Percentiles rank a stretch among this genome's conserved stretches.
phyloP scores from a whole-genome alignment of 257 asterid genomes.

The Solanum lycopersicoides region DNA sequence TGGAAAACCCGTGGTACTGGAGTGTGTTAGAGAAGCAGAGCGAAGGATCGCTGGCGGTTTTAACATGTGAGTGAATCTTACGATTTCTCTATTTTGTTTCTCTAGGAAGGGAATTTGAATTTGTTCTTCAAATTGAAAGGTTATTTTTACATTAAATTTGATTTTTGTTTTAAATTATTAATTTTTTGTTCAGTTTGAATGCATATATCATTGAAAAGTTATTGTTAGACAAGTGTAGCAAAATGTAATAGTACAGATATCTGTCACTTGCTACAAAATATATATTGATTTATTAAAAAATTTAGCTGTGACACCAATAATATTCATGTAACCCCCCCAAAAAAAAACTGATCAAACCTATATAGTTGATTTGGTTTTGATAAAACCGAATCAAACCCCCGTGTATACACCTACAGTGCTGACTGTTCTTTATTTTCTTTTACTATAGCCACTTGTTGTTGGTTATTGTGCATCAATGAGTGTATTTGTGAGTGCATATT shows the following conservation, averaged over 20 bases:
- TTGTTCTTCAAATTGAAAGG: not conserved
- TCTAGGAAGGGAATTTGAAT: not conserved
- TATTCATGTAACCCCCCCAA: not conserved
- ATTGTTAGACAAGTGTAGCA: not conserved
- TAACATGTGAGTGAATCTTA: constrained; percentile 46
- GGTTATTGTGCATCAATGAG: not conserved
- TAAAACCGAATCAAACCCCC: not conserved
- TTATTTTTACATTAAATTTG: not conserved
- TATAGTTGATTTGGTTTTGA: not conserved
- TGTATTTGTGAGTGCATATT: not conserved
- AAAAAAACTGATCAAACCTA: not conserved
- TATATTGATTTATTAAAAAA: not conserved
- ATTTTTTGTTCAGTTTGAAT: not conserved
- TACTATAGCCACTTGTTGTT: not conserved
- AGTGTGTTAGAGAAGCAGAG: constrained; percentile 96
- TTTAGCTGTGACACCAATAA: not conserved
- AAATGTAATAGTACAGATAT: not conserved
- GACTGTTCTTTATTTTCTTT: not conserved
- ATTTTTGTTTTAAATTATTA: not conserved
- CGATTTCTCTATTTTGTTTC: not conserved
- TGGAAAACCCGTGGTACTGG: constrained; percentile 95
- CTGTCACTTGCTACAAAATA: not conserved
- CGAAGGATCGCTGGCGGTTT: constrained; percentile 66
- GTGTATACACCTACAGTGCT: not conserved
- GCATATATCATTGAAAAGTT: not conserved